Percentiles rank a stretch among this genome's conserved stretches.
These are phyloP conservation scores for Penicillium psychrosexuale DNA, from an alignment of 2,329 filamentous ascomycete genomes.

Conservation along the genomic window DNA sequence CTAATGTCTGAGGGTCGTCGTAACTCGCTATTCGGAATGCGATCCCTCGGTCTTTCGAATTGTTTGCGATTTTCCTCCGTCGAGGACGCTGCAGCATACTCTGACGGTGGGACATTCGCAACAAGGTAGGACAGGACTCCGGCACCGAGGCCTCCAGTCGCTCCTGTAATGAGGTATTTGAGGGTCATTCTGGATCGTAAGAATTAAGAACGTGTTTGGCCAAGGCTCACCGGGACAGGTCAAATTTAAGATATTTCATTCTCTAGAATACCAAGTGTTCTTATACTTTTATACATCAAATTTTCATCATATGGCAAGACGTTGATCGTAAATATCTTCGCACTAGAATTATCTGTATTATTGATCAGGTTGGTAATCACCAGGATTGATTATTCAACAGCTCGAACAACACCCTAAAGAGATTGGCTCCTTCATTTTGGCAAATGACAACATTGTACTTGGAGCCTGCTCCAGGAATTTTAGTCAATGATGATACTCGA, in stretches of 20 bases:
- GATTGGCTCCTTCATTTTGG: background rate
- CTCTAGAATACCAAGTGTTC: background rate
- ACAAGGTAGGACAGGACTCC: conserved; percentile 34
- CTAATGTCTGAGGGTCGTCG: conserved; percentile 47
- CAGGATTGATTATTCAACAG: background rate
- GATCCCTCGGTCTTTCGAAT: conserved; percentile 45
- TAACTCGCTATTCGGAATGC: conserved; percentile 54
- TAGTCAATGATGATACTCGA: background rate
- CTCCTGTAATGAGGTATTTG: conserved; percentile 41
- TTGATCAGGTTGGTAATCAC: background rate
- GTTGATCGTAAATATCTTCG: background rate
- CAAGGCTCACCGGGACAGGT: background rate
- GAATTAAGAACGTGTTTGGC: background rate
- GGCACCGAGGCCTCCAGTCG: conserved; percentile 38
- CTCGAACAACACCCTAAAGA: background rate
- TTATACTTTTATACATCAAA: background rate
- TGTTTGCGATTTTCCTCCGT: conserved; percentile 41
- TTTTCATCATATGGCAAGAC: background rate
- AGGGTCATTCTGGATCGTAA: conserved; percentile 24
- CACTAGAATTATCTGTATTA: background rate
- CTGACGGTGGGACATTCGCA: conserved; percentile 39
- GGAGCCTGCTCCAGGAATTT: background rate
- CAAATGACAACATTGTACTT: background rate
- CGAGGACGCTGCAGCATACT: conserved; percentile 52
- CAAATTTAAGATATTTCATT: background rate